Percentiles rank a stretch among this genome's conserved stretches.
These are phyloP conservation scores for Raffaelea arxii DNA, from an alignment of 2,329 filamentous ascomycete genomes.

Conservation along the genomic window DNA sequence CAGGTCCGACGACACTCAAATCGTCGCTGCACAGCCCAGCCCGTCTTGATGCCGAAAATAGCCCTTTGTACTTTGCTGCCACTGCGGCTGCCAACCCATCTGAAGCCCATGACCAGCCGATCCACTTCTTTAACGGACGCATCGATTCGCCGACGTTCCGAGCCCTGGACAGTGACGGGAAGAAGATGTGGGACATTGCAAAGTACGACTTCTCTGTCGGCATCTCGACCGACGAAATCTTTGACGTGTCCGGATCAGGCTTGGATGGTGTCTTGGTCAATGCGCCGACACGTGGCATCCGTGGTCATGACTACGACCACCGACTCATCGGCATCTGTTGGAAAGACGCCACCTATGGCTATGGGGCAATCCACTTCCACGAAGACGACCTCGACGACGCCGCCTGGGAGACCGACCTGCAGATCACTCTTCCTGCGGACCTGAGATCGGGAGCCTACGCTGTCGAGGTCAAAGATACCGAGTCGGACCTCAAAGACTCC, in stretches of 20 bases:
- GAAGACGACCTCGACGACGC: constrained; percentile 9
- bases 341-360: constrained; percentile 4
- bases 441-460: constrained; percentile 7
- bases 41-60: neutral
- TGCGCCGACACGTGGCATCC: too few species aligned
- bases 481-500: neutral
- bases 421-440: neutral
- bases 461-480: neutral
- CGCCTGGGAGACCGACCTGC: constrained; percentile 5
- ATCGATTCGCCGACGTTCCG: neutral
- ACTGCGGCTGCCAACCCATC: neutral
- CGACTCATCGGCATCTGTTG: too few species aligned
- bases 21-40: neutral
- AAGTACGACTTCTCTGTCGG: constrained; percentile 3
- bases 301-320: too few species aligned
- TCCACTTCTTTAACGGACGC: constrained; percentile 6
- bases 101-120: neutral
- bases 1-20: neutral
- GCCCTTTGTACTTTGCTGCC: neutral
- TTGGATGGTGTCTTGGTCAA: too few species aligned
- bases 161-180: too few species aligned
- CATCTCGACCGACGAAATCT: too few species aligned
- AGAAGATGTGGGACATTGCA: neutral
- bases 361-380: constrained; percentile 10
- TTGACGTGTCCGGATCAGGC: too few species aligned